phyloP scores from a whole-genome alignment of 2,329 filamentous ascomycete species.

The Cordyceps cicadae region DNA sequence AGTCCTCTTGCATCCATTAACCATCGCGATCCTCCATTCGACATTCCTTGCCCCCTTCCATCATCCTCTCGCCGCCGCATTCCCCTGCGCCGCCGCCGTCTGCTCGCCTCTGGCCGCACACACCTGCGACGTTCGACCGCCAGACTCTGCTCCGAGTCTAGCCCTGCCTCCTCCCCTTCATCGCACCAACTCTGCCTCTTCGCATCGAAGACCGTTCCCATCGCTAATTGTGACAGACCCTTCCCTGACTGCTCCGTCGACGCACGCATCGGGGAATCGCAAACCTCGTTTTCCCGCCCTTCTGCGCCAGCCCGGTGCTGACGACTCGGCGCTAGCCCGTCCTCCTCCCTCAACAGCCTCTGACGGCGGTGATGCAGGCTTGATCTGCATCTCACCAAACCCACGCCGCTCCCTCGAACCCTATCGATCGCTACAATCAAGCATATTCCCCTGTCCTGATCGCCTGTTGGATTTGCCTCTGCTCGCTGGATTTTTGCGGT shows the following conservation, averaged over 20 bases:
- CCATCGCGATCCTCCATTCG: conserved; percentile 28
- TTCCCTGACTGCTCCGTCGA: not conserved
- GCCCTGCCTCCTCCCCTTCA: not conserved
- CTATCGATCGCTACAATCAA: conserved; percentile 3
- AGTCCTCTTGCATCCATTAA: conserved; percentile 27
- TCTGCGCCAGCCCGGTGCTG: conserved; percentile 20
- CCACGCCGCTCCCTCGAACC: conserved; percentile 1
- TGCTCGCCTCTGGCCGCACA: not conserved
- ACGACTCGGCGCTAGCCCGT: conserved; percentile 19
- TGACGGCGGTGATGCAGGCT: conserved; percentile 10
- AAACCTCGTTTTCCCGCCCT: conserved; percentile 15
- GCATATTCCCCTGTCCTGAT: not conserved
- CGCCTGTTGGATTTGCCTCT: not conserved
- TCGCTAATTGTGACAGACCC: conserved; percentile 11
- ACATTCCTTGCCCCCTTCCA: conserved; percentile 18
- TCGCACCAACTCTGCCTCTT: not conserved
- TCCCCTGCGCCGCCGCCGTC: not conserved
- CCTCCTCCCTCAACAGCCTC: conserved; percentile 4
- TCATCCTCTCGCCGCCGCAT: not conserved
- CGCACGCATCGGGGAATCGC: not conserved
- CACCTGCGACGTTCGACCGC: conserved; percentile 10
- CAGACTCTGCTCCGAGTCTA: conserved; percentile 3
- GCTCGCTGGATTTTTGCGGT: not conserved
- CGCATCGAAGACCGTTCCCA: conserved; percentile 1
- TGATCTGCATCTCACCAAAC: conserved; percentile 8